phyloP scores from a whole-genome alignment of 306 rosid species.

The Casuarina equisetifolia region DNA sequence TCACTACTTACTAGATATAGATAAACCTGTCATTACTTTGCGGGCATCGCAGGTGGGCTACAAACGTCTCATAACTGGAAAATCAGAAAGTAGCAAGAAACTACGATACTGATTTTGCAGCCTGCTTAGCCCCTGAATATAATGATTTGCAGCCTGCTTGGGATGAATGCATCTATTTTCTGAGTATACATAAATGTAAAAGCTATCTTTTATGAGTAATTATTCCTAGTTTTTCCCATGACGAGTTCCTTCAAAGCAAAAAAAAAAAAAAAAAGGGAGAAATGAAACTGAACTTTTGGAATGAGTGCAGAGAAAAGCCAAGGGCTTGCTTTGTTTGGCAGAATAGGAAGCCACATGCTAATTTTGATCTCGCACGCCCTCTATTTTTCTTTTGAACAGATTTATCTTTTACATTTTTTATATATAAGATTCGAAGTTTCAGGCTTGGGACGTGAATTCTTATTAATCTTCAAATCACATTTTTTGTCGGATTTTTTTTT shows the following conservation, averaged over 20 bases:
- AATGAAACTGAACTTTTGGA: neutral
- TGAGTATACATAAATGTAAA: neutral
- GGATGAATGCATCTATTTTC: neutral
- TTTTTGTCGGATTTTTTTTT: too few species aligned
- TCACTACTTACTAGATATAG: too few species aligned
- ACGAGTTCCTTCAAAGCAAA: neutral
- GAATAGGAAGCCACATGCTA: too few species aligned
- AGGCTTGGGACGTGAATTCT: too few species aligned
- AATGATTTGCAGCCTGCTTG: neutral
- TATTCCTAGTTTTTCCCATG: neutral
- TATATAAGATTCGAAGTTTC: too few species aligned
- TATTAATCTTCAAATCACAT: too few species aligned
- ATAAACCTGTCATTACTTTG: too few species aligned
- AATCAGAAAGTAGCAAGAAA: slow-evolving; percentile 47
- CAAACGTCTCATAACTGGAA: slow-evolving; percentile 85
- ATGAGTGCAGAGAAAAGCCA: neutral
- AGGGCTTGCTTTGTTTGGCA: too few species aligned
- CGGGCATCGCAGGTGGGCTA: slow-evolving; percentile 74
- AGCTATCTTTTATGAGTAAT: neutral
- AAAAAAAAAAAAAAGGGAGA: too few species aligned
- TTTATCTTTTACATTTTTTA: too few species aligned
- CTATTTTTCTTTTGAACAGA: too few species aligned
- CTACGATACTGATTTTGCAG: neutral
- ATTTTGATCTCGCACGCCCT: too few species aligned
- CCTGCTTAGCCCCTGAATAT: neutral